Evolutionary conservation across 108 stramenopile species (phyloP), one percentile per base, ranked within the genome.

Genomic region (Nitzschia sp.): DNA sequence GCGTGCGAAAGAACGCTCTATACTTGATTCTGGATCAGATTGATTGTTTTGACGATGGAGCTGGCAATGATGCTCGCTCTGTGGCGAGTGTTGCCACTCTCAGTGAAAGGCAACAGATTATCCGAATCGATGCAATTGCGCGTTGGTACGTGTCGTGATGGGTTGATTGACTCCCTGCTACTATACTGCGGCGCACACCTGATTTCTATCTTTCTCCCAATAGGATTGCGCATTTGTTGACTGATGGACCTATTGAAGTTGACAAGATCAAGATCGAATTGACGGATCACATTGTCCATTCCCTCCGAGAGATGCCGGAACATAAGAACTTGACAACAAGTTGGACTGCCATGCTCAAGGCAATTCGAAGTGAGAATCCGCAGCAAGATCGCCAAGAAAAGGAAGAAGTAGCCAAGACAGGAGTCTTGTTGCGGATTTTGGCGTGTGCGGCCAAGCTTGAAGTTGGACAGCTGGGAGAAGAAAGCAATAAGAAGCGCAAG

Each of bases 1-100:
- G n/a, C 0, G 87, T 87, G 17, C 78, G 90, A 3, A 72, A 65
- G 41, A 63, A 85, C 71, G 90, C 91, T 2, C 79, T 95, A 25
- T 80, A 88, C 47, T 92, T 95, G 60, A 77, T 95, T 52, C 53
- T 92, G 11, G 91, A 92, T 74, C 94, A 95, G 69, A 69, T 92
- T 21, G 94, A 92, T 64, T 80, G 88, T 26, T 95, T 95, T 68
- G 94, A 95, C 54, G 85, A 72, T 9, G 81, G 70, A 11, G 78
- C 83, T 30, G 84, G 70, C 1, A 58, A 71, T 19, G 81, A 70
- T 44, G 75, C 34, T 35, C 50, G 35, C 16, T 46, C 66, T 30
- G 44, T 47, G 23, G 25, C 50, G 34, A 32, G 35, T 27, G 25
- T 61, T n/a, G 48, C 19, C 25, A 61, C 36, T 0, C n/a, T 73